Percentiles rank a stretch among this genome's conserved stretches.
phyloP scores from a whole-genome alignment of 805 yeast genomes.

The Candida rishiriensis region DNA sequence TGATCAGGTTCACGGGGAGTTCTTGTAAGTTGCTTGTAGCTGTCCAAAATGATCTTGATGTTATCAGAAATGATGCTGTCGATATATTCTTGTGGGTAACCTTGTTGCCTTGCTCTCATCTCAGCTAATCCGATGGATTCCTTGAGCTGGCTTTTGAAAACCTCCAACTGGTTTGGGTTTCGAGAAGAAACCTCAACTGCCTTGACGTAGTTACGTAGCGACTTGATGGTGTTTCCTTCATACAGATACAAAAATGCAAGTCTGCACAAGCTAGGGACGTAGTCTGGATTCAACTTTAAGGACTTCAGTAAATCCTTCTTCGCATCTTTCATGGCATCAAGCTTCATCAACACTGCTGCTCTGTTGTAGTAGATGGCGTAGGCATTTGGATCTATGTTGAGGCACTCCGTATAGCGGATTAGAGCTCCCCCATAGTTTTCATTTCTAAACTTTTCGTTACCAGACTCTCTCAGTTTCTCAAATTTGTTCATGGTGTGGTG shows the following conservation, averaged over 20 bases:
- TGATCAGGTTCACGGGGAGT: too few relatives aligned
- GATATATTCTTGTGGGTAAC: conserved; percentile 26
- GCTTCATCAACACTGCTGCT: conserved; percentile 35
- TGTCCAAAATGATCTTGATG: conserved; percentile 18
- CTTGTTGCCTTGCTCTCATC: conserved; percentile 29
- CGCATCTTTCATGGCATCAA: conserved; percentile 33
- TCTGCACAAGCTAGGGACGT: conserved; percentile 36
- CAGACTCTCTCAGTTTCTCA: conserved; percentile 20
- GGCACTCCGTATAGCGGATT: conserved; percentile 33
- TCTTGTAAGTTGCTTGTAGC: conserved; percentile 6
- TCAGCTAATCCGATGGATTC: conserved; percentile 27
- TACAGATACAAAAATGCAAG: conserved; percentile 33
- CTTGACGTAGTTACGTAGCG: conserved; percentile 33
- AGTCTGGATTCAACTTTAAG: conserved; percentile 28
- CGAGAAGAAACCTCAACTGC: conserved; percentile 25
- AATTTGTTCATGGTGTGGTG: background rate
- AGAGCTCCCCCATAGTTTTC: conserved; percentile 31
- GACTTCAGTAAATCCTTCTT: conserved; percentile 32
- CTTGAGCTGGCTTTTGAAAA: conserved; percentile 24
- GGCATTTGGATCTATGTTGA: conserved; percentile 29
- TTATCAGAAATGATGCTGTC: conserved; percentile 23
- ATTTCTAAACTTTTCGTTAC: conserved; percentile 25
- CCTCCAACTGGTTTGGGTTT: conserved; percentile 16
- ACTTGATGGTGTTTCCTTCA: conserved; percentile 33
- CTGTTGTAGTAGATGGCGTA: conserved; percentile 34